phyloP scores from a whole-genome alignment of 2,329 filamentous ascomycete genomes.

The Pseudopithomyces maydicus region DNA sequence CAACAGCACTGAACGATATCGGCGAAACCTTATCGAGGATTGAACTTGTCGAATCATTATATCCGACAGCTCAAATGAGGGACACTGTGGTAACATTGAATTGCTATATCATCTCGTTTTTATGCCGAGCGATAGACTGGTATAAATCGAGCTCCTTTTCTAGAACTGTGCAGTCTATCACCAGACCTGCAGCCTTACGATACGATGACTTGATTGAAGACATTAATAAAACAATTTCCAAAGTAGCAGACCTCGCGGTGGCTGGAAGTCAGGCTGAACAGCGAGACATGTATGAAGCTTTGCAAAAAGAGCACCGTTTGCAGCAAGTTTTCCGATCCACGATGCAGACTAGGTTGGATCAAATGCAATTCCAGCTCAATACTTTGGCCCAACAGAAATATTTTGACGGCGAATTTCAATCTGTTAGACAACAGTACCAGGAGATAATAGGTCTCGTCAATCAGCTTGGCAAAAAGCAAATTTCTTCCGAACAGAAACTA shows the following conservation, averaged over 20 bases:
- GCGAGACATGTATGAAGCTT: constrained; percentile 12
- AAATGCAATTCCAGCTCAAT: constrained; percentile 11
- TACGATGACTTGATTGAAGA: constrained; percentile 23
- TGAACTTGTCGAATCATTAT: constrained; percentile 14
- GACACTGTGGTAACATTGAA: constrained; percentile 25
- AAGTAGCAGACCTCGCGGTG: constrained; percentile 4
- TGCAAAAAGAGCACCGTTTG: neutral
- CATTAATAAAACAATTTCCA: constrained; percentile 7
- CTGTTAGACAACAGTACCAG: neutral
- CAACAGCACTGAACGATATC: constrained; percentile 9
- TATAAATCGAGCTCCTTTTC: constrained; percentile 27
- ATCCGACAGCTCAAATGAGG: constrained; percentile 27
- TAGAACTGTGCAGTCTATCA: constrained; percentile 22
- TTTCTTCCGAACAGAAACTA: neutral
- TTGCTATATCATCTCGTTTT: constrained; percentile 29
- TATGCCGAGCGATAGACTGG: constrained; percentile 29
- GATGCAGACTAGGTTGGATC: constrained; percentile 2
- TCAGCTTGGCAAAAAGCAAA: neutral
- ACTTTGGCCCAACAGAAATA: neutral
- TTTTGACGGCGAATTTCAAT: neutral
- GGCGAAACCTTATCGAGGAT: constrained; percentile 11
- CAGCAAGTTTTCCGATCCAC: neutral
- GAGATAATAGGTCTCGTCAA: neutral
- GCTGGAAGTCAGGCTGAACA: constrained; percentile 15
- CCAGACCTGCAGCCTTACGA: constrained; percentile 19